Evolutionary conservation across 2,329 filamentous ascomycete species (phyloP), one percentile per base, ranked within the genome.

Genomic region (Sporothrix protearum): DNA sequence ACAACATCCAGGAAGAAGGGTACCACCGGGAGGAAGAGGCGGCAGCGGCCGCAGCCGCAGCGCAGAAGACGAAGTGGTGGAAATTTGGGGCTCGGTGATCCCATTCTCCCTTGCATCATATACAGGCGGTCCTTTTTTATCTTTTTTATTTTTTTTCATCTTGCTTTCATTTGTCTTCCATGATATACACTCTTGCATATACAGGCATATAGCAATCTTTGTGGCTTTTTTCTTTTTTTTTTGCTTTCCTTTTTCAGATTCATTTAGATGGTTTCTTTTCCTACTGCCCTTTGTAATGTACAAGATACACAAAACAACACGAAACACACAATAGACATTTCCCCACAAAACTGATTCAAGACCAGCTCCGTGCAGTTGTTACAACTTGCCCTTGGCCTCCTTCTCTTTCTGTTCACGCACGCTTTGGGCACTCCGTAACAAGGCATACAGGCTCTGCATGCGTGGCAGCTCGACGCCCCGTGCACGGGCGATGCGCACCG

Each of bases 1-100:
- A 96, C 79, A 89, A 94, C 78, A 87, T 95, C 7, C 84, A 89
- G 75, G 93, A 96, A 79, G 94, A 95, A 81, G 86, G 87, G 28
- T 86, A 86, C 68, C 82, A 82, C 16, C 71, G 70, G 1, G 70
- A 73, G 16, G 76, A 80, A 51, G 64, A 67, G 45, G 64, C 64
- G 72, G 74, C 79, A 69, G 75, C 77, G 33, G 47, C 67, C 0
- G 67, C 67, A 1, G 53, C 68, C 71, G 73, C 78, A 68, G 75
- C 77, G 30, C 74, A 74, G 55, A 73, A 68, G 25, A 71, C 45
- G 45, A 70, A 64, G 55, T 25, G 71, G 57, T 74, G 69, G 69
- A 67, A 45, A 39, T 28, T 71, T 25, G 53, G 61, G 16, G 28
- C 59, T 14, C 45, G 25, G 0, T 71, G 22, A 53, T 28, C 22